phyloP scores from a whole-genome alignment of 106 monocot species.

The Phalaenopsis aphrodite region DNA sequence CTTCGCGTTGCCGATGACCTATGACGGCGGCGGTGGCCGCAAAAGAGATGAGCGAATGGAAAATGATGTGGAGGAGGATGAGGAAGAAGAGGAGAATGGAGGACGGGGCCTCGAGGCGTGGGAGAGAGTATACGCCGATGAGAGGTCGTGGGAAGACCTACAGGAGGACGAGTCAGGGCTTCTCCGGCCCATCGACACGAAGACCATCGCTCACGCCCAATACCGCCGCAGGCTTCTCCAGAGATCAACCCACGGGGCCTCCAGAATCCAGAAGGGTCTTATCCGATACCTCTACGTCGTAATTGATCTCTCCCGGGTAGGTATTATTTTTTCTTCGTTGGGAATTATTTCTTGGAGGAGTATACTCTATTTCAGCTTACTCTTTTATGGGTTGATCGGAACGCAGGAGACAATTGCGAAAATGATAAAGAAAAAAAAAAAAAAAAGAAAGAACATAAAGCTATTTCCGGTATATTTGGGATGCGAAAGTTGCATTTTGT shows the following conservation, averaged over 20 bases:
- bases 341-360: background rate
- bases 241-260: conserved; percentile 26
- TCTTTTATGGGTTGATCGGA: background rate
- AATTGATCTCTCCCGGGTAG: conserved; percentile 82
- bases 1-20: background rate
- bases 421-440: background rate
- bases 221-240: conserved; percentile 80
- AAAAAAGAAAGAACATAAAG: background rate
- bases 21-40: background rate
- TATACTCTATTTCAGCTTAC: background rate
- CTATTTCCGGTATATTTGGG: background rate
- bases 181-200: conserved; percentile 65
- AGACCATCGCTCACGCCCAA: conserved; percentile 72
- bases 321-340: background rate
- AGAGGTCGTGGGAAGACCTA: conserved; percentile 92
- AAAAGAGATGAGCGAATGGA: background rate
- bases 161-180: conserved; percentile 96
- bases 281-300: conserved; percentile 85
- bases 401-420: background rate
- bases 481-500: background rate
- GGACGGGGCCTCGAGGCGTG: conserved; percentile 54
- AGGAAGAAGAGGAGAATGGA: conserved; percentile 41
- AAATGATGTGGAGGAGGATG: conserved; percentile 59
- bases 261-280: conserved; percentile 89
- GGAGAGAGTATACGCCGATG: conserved; percentile 95